A percentile compares a stretch with the other conserved stretches of the same genome.
Evolutionary conservation across 2,329 filamentous ascomycete species (phyloP).

Genomic region (Talaromyces sp.): DNA sequence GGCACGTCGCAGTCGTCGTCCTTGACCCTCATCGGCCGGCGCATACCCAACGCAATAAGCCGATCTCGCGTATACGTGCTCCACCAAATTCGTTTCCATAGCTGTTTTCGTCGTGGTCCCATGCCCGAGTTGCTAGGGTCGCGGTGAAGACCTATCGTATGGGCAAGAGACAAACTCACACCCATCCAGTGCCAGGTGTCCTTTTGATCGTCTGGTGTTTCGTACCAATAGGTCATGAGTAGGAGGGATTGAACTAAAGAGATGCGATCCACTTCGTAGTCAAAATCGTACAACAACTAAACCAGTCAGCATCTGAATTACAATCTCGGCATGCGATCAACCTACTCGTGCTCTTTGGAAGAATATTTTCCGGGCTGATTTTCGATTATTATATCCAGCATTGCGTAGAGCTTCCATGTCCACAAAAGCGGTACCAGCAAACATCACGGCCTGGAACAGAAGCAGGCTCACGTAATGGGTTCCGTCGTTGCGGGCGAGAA

Average conservation of each 20-base stretch:
- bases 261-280: slow-evolving; percentile 88
- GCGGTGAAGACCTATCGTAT: slow-evolving; percentile 89
- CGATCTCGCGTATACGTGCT: slow-evolving; percentile 94
- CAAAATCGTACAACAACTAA: slow-evolving; percentile 76
- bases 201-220: slow-evolving; percentile 93
- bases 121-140: slow-evolving; percentile 77
- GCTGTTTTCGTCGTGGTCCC: slow-evolving; percentile 66
- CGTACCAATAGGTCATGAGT: slow-evolving; percentile 96
- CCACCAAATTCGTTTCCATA: slow-evolving; percentile 98
- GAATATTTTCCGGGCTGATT: slow-evolving; percentile 80
- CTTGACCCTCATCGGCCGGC: slow-evolving; percentile 86
- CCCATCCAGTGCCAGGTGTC: slow-evolving; percentile 99
- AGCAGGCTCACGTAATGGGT: slow-evolving; percentile 73
- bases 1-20: slow-evolving; percentile 91
- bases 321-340: slow-evolving; percentile 18
- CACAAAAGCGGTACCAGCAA: slow-evolving; percentile 83
- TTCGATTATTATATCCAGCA: slow-evolving; percentile 73
- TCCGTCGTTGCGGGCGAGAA: slow-evolving; percentile 64
- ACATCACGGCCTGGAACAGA: slow-evolving; percentile 93
- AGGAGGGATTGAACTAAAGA: slow-evolving; percentile 83
- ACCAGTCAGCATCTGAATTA: not conserved
- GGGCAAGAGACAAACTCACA: slow-evolving; percentile 84
- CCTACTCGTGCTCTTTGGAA: slow-evolving; percentile 82
- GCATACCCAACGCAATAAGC: slow-evolving; percentile 88
- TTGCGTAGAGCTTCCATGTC: slow-evolving; percentile 72